Conservation (phyloP, 2,329 filamentous ascomycete species). For the Penicillium thymicola region DNA sequence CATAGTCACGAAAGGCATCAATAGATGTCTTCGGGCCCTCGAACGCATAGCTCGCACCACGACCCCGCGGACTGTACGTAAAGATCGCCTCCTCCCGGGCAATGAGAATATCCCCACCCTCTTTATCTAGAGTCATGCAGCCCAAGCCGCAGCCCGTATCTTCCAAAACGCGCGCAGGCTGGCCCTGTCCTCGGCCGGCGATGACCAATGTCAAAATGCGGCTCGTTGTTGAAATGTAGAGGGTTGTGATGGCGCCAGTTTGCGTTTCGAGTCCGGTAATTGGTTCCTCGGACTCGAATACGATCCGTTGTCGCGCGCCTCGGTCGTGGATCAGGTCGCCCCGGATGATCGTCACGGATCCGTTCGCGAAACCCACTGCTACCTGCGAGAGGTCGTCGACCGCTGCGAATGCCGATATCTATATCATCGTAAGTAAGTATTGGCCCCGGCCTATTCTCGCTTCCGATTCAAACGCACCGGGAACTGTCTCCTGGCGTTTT, state of each 20-base stretch:
- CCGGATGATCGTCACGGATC: constrained; percentile 85
- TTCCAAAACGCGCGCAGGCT: constrained; percentile 82
- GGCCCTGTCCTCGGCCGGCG: constrained; percentile 82
- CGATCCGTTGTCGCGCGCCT: constrained; percentile 87
- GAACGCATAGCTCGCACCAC: constrained; percentile 84
- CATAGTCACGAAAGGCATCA: constrained; percentile 76
- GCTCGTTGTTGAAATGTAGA: constrained; percentile 89
- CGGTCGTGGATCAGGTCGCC: constrained; percentile 94
- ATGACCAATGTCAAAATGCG: constrained; percentile 83
- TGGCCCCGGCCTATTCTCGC: no score
- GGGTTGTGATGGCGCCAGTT: constrained; percentile 62
- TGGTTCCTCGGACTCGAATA: constrained; percentile 95
- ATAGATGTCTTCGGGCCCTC: constrained; percentile 86
- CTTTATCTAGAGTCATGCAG: constrained; percentile 84
- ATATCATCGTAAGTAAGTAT: constrained; percentile 1
- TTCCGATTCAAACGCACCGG: constrained; percentile 56
- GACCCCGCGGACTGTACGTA: constrained; percentile 80
- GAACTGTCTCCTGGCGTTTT: constrained; percentile 88
- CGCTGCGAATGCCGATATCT: constrained; percentile 78
- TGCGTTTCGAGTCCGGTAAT: constrained; percentile 85
- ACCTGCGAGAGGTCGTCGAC: constrained; percentile 87
- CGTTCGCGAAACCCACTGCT: constrained; percentile 93
- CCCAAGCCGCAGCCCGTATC: constrained; percentile 88
- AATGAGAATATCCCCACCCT: constrained; percentile 82
- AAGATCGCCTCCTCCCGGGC: constrained; percentile 94